A percentile compares a stretch with the other conserved stretches of the same genome.
Evolutionary conservation across 768 basidiomycete genomes (phyloP).

Genomic region (Boletus rex-veris): DNA sequence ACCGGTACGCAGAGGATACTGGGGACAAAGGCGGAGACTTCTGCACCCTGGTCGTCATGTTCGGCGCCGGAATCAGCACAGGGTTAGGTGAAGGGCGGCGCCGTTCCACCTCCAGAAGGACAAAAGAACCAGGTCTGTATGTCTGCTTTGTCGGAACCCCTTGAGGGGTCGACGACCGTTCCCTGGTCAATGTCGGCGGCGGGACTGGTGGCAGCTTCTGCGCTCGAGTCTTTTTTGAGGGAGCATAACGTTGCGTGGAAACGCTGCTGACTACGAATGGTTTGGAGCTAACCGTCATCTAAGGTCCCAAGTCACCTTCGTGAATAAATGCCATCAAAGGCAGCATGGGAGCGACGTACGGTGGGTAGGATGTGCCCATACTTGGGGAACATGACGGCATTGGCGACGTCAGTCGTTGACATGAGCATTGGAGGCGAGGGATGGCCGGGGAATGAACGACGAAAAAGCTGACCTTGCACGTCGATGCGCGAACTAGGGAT

Average conservation of each 20-base stretch:
- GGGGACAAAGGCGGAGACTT: background rate
- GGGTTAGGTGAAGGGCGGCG: background rate
- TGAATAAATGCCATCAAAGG: too few species aligned
- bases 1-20: too few species aligned
- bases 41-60: background rate
- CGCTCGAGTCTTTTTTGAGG: background rate
- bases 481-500: background rate
- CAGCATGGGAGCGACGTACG: background rate
- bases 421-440: background rate
- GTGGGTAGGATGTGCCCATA: too few species aligned
- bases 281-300: background rate
- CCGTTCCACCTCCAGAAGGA: background rate
- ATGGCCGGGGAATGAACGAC: background rate
- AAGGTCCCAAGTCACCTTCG: background rate
- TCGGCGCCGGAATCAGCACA: background rate
- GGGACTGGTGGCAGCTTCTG: background rate
- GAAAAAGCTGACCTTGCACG: background rate
- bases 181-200: too few species aligned
- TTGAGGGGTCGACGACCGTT: background rate
- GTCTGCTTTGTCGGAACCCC: background rate
- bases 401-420: background rate
- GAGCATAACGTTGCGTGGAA: background rate
- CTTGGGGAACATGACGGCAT: background rate
- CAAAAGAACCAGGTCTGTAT: background rate
- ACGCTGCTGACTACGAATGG: conserved; percentile 12